These are phyloP conservation scores for Pseudomonodictys pantanalensis DNA, from an alignment of 495 filamentous ascomycete genomes.

Conservation along the genomic window DNA sequence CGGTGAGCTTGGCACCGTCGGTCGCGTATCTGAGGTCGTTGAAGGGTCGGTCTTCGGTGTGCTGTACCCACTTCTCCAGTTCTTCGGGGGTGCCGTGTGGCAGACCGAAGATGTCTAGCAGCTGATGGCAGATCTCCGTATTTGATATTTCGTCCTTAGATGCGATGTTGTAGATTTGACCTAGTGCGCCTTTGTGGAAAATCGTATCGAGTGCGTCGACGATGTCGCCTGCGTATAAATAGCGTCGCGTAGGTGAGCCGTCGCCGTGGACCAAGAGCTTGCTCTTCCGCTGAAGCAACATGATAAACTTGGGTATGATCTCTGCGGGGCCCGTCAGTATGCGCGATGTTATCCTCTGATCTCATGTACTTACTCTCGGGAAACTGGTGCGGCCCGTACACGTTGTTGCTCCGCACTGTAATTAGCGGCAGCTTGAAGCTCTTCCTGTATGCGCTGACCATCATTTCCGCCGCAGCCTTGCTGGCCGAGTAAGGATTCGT, in stretches of 20 bases:
- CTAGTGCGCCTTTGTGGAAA: constrained; percentile 63
- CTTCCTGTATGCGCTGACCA: constrained; percentile 71
- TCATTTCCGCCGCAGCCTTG: constrained; percentile 79
- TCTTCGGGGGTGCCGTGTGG: constrained; percentile 24
- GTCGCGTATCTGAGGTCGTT: constrained; percentile 70
- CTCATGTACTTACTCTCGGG: constrained; percentile 61
- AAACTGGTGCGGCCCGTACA: constrained; percentile 76
- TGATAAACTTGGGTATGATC: constrained; percentile 73
- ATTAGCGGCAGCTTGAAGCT: constrained; percentile 68
- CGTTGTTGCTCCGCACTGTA: constrained; percentile 73
- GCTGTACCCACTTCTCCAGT: constrained; percentile 58
- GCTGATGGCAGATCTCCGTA: constrained; percentile 54
- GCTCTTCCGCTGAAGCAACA: constrained; percentile 55
- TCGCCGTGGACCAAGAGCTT: constrained; percentile 67
- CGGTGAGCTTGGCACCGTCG: constrained; percentile 61
- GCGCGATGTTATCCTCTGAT: constrained; percentile 16
- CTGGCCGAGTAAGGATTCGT: constrained; percentile 76
- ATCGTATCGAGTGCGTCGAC: constrained; percentile 77
- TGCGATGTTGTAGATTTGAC: constrained; percentile 71
- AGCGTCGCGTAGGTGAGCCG: constrained; percentile 63
- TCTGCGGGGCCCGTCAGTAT: constrained; percentile 48
- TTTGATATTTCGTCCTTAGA: constrained; percentile 63
- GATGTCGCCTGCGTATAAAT: constrained; percentile 69
- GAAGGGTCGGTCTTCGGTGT: constrained; percentile 68
- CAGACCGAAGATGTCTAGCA: constrained; percentile 47